phyloP scores from a whole-genome alignment of 192 early-diverging fungal species.

The Phlyctochytrium arcticum region DNA sequence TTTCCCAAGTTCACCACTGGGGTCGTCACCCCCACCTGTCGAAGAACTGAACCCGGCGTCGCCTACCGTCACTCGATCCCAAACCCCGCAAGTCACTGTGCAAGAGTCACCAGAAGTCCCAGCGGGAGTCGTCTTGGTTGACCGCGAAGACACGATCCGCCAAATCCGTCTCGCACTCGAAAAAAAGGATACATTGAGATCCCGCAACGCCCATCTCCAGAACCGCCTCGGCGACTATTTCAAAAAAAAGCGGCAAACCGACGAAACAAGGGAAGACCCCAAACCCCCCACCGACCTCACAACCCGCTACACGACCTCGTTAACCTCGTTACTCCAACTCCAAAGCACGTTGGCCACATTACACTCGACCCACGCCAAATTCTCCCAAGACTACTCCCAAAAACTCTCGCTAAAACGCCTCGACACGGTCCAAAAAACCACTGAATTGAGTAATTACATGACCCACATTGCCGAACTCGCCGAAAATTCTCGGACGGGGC shows the following conservation, averaged over 20 bases:
- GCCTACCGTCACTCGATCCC: not conserved
- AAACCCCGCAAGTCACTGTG: not conserved
- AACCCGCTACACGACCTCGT: constrained; percentile 45
- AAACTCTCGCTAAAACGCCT: constrained; percentile 40
- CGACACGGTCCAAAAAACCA: constrained; percentile 38
- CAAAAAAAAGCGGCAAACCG: constrained; percentile 48
- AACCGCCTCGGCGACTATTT: constrained; percentile 56
- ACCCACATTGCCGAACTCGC: constrained; percentile 37
- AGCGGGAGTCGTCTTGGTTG: constrained; percentile 11
- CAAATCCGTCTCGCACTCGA: constrained; percentile 39
- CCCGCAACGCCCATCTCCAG: constrained; percentile 42
- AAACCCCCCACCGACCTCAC: constrained; percentile 50
- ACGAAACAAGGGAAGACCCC: constrained; percentile 47
- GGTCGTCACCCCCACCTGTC: not conserved
- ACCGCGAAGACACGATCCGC: constrained; percentile 43
- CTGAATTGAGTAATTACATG: constrained; percentile 52
- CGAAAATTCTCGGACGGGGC: constrained; percentile 53
- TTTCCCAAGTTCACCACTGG: not conserved
- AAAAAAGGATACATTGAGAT: constrained; percentile 36
- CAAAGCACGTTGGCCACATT: constrained; percentile 32
- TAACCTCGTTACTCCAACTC: constrained; percentile 36
- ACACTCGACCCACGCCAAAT: constrained; percentile 33
- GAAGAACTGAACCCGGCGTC: not conserved
- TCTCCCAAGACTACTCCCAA: constrained; percentile 38
- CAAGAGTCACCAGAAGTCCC: not conserved